Evolutionary conservation across 441 rosid genomes (phyloP), one percentile per base, ranked within the genome.

Genomic region (Populus tomentosa): DNA sequence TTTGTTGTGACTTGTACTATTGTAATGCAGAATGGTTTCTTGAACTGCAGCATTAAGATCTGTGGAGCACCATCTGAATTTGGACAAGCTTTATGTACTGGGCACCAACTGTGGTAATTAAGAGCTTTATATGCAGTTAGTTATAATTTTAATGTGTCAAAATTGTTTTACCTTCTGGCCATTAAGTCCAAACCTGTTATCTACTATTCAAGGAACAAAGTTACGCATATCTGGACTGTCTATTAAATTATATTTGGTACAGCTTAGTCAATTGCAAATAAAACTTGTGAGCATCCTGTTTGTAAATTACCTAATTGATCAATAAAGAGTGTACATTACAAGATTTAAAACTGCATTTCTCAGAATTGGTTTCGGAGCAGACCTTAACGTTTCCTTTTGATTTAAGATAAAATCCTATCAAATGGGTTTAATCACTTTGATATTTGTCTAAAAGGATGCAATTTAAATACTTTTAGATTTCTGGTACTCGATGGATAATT

Each of bases 101-200:
- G 99, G 99, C 91, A 95, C 99, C 81, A 92, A 95, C 73, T 95
- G 99, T 35, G 98, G 98, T 95, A 90, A 87, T 68, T 64, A 35
- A 10, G 81, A 71, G 53, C 56, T 46, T 75, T 68, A 61, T 7
- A 21, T 53, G 50, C 42, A 28, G 24, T 63, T 63, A 36, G 7
- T 28, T 62, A 24, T 53, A 21, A 35, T 28, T 24, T 40, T 8
- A 46, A 53, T 40, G 59, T 10, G 36, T 61, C 13, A 23, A 35
- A 26, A 23, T 74, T 81, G 14, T 16, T 24, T 4, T 21, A 28
- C 61, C 6, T 50, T 10, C 62, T 69, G 28, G 73, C 26, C 20
- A 9, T 16, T 38, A 35, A 67, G 35, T 66, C 70, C 67, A 71
- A 73, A 28, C 16, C 26, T 28, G 24, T 70, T 63, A 20, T 50